Evolutionary conservation across 2,329 filamentous ascomycete genomes (phyloP).

Genomic region (Periconia macrospinosa): DNA sequence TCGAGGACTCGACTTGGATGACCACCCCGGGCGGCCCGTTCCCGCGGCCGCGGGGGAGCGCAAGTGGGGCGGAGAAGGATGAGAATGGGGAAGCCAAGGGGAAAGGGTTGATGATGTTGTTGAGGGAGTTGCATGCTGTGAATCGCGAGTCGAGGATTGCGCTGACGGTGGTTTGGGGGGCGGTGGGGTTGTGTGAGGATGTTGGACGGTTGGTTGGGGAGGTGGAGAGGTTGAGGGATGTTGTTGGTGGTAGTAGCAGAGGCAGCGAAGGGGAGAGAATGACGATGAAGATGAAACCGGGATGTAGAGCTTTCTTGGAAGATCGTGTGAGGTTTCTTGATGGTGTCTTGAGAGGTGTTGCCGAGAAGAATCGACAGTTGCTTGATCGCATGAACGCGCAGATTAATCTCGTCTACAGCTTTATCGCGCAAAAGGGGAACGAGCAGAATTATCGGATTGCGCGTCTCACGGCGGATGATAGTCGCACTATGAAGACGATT

Average conservation of each 20-base stretch:
- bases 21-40: neutral
- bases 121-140: constrained; percentile 1
- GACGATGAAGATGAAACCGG: neutral
- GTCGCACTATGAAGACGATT: constrained; percentile 8
- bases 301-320: neutral
- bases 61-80: neutral
- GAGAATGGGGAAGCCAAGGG: neutral
- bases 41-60: too few species aligned
- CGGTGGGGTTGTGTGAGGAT: neutral
- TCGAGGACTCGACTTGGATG: neutral
- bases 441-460: constrained; percentile 7
- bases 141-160: neutral
- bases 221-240: neutral
- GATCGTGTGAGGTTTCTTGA: neutral
- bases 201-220: neutral
- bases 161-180: neutral
- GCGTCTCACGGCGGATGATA: constrained; percentile 1
- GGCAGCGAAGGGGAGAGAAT: too few species aligned
- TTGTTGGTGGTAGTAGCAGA: neutral
- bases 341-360: neutral
- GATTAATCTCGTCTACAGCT: constrained; percentile 6
- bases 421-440: constrained; percentile 3
- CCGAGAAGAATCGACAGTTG: neutral
- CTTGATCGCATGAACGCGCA: constrained; percentile 3
- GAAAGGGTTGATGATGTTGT: neutral